Percentiles rank a stretch among this genome's conserved stretches.
phyloP scores from a whole-genome alignment of 495 filamentous ascomycete species.

The Cercophora scortea region DNA sequence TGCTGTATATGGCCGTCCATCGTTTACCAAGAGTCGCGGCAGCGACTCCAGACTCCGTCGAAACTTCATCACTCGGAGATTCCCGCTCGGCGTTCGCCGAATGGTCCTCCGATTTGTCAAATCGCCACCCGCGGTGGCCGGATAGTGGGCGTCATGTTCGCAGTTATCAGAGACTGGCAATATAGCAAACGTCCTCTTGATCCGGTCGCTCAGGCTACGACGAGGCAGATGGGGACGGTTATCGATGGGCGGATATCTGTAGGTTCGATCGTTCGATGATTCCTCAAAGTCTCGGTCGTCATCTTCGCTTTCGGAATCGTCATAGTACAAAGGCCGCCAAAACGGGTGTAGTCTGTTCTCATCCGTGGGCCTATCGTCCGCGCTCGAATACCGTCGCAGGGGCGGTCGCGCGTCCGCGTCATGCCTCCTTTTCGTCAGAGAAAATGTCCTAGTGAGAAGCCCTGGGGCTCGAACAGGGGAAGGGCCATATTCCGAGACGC shows the following conservation, averaged over 20 bases:
- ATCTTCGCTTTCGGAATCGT: constrained; percentile 49
- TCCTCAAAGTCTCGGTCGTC: constrained; percentile 30
- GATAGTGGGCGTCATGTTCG: constrained; percentile 20
- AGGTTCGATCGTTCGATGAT: constrained; percentile 20
- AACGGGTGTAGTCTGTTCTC: constrained; percentile 64
- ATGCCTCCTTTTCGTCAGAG: constrained; percentile 24
- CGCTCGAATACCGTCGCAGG: constrained; percentile 25
- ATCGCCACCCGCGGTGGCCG: constrained; percentile 24
- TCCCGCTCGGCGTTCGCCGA: constrained; percentile 40
- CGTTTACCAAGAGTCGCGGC: constrained; percentile 10
- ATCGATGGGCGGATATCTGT: constrained; percentile 30
- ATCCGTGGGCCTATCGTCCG: constrained; percentile 35
- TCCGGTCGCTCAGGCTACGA: constrained; percentile 38
- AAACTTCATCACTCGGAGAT: constrained; percentile 41
- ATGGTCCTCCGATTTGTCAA: constrained; percentile 41
- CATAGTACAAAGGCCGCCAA: constrained; percentile 73
- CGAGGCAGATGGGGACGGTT: constrained; percentile 38
- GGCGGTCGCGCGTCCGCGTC: constrained; percentile 18
- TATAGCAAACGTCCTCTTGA: constrained; percentile 46
- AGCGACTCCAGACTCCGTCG: constrained; percentile 33
- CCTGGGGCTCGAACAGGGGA: constrained; percentile 35
- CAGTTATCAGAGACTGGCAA: constrained; percentile 32
- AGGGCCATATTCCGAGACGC: constrained; percentile 43
- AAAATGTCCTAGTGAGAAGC: constrained; percentile 35
- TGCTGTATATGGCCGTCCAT: constrained; percentile 24